Conservation (phyloP, 768 basidiomycete species). For the Symmetrospora coprosmae region DNA sequence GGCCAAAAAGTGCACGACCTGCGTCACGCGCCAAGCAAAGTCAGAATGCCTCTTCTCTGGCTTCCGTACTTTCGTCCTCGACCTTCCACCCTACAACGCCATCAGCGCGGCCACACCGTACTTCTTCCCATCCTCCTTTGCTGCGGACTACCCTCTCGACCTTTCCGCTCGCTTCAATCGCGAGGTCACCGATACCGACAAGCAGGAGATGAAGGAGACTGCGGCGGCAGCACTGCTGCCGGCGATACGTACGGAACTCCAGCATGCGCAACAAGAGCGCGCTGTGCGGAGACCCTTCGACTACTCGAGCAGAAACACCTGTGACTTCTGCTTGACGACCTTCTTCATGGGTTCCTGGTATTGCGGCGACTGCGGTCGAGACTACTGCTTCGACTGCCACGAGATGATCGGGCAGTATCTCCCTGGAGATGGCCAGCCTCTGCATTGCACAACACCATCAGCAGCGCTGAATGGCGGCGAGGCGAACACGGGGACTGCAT, state of each 20-base stretch:
- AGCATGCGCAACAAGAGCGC: neutral
- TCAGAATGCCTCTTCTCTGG: neutral
- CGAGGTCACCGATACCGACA: neutral
- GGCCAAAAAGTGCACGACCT: neutral
- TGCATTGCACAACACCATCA: neutral
- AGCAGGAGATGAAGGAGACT: neutral
- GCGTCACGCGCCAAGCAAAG: neutral
- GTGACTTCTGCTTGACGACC: neutral
- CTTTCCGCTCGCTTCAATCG: neutral
- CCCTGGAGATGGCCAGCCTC: neutral
- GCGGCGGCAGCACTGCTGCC: neutral
- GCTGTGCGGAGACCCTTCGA: neutral
- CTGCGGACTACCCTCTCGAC: neutral
- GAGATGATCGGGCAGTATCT: neutral
- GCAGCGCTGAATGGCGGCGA: neutral
- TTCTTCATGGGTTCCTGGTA: neutral
- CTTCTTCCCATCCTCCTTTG: neutral
- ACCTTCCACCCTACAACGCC: neutral
- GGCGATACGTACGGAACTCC: neutral
- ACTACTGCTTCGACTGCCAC: constrained; percentile 4
- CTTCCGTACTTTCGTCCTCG: constrained; percentile 2
- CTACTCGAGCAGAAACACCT: neutral
- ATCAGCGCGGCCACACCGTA: neutral
- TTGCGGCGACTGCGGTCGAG: constrained; percentile 6
- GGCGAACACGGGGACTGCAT: neutral